Evolutionary conservation across 208 protist species (phyloP).

Genomic region (Wallacemonas sp.): DNA sequence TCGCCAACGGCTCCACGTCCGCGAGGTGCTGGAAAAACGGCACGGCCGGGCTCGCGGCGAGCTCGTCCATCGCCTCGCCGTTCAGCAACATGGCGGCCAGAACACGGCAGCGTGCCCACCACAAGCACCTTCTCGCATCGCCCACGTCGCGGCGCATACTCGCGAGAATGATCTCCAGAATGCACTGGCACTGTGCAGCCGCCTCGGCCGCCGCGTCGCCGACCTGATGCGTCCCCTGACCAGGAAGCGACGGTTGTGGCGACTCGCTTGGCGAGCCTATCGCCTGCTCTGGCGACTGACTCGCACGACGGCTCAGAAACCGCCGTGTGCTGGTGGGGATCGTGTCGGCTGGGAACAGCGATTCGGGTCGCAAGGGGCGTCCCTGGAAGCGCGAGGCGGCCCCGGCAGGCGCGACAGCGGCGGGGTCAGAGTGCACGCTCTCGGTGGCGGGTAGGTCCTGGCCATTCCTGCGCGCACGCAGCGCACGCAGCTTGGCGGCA

Average conservation of each 20-base stretch:
- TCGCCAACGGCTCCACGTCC: not conserved
- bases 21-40: conserved; percentile 5
- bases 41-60: conserved; percentile 3
- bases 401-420: not conserved
- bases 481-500: conserved; percentile 6
- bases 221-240: no score
- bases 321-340: not conserved
- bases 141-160: conserved; percentile 48
- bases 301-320: not conserved
- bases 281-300: no score
- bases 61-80: conserved; percentile 11
- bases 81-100: conserved; percentile 41
- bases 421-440: not conserved
- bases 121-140: conserved; percentile 42
- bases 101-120: conserved; percentile 83
- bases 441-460: not conserved
- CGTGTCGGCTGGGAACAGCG: not conserved
- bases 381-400: not conserved
- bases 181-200: not conserved
- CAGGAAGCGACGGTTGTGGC: no score
- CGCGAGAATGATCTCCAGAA: conserved; percentile 20
- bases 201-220: conserved; percentile 13
- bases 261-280: no score
- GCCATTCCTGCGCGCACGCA: not conserved
- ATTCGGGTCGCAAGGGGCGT: not conserved